Evolutionary conservation across 768 basidiomycete species (phyloP).

Genomic region (Boletellus ananas): DNA sequence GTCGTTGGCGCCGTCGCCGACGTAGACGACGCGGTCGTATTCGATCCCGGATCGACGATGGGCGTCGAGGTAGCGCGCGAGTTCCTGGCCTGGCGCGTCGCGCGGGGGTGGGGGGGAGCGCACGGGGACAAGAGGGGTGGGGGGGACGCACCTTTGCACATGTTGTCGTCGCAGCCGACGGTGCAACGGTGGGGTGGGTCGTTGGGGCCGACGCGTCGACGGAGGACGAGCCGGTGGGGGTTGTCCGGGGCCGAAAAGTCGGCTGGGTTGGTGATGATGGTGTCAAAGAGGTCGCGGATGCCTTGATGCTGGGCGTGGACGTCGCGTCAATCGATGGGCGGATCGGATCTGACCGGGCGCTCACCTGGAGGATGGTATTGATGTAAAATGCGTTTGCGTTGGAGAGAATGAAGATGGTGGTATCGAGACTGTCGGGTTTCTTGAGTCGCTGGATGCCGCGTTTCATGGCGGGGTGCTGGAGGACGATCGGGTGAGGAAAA

Average conservation of each 20-base stretch:
- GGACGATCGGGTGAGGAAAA: not conserved
- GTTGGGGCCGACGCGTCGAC: slow-evolving; percentile 68
- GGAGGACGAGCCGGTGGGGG: slow-evolving; percentile 66
- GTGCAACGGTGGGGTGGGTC: slow-evolving; percentile 80
- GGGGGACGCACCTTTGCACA: slow-evolving; percentile 84
- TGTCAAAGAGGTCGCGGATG: slow-evolving; percentile 67
- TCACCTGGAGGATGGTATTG: slow-evolving; percentile 78
- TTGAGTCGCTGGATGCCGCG: slow-evolving; percentile 83
- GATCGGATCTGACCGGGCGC: not conserved
- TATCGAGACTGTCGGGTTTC: slow-evolving; percentile 48
- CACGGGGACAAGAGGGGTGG: not conserved
- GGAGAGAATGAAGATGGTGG: slow-evolving; percentile 86
- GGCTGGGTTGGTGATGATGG: slow-evolving; percentile 92
- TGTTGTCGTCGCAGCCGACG: slow-evolving; percentile 90
- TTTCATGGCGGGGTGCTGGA: slow-evolving; percentile 93
- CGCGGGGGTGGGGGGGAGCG: not conserved
- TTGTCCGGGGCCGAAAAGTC: slow-evolving; percentile 63
- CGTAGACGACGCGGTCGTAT: slow-evolving; percentile 80
- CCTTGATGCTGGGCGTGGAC: slow-evolving; percentile 56
- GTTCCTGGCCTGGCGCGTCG: slow-evolving; percentile 69
- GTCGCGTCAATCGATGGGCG: too few species aligned
- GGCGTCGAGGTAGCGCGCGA: slow-evolving; percentile 68
- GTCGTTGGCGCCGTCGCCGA: slow-evolving; percentile 95
- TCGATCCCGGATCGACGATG: slow-evolving; percentile 45
- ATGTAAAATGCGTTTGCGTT: slow-evolving; percentile 95